Conservation (phyloP, 352 stramenopile genomes). For the Hyaloperonospora arabidopsidis region DNA sequence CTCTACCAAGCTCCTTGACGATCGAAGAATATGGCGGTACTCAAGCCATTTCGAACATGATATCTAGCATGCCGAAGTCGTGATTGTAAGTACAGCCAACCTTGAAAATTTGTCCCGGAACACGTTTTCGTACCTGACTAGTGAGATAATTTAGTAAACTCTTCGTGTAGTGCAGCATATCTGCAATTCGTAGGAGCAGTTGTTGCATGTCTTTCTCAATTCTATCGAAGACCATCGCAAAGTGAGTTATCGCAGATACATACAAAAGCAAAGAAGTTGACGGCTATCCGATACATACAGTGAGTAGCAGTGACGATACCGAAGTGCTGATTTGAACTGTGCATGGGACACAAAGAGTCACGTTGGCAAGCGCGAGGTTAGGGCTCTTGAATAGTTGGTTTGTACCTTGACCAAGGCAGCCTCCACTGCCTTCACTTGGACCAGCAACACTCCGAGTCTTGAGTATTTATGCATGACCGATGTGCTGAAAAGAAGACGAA, state of each 20-base stretch:
- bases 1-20: slow-evolving; percentile 24
- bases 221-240: slow-evolving; percentile 9
- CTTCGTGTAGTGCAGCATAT: slow-evolving; percentile 77
- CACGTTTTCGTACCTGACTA: slow-evolving; percentile 44
- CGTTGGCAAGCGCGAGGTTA: slow-evolving; percentile 2
- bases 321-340: slow-evolving; percentile 56
- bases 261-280: not conserved
- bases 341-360: not conserved
- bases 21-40: slow-evolving; percentile 12
- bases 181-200: slow-evolving; percentile 41
- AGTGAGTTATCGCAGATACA: not conserved
- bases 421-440: slow-evolving; percentile 65
- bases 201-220: slow-evolving; percentile 38
- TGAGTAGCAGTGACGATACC: slow-evolving; percentile 38
- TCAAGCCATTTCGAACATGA: slow-evolving; percentile 23
- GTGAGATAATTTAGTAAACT: slow-evolving; percentile 59
- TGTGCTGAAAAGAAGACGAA: slow-evolving; percentile 54
- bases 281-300: slow-evolving; percentile 26
- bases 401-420: slow-evolving; percentile 45
- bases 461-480: slow-evolving; percentile 61
- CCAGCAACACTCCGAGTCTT: slow-evolving; percentile 38
- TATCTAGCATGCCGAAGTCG: slow-evolving; percentile 15
- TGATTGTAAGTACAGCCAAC: slow-evolving; percentile 3
- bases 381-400: not conserved
- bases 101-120: not conserved